A percentile compares a stretch with the other conserved stretches of the same genome.
phyloP scores from a whole-genome alignment of 2,329 filamentous ascomycete species.

The Coniochaeta sp. region DNA sequence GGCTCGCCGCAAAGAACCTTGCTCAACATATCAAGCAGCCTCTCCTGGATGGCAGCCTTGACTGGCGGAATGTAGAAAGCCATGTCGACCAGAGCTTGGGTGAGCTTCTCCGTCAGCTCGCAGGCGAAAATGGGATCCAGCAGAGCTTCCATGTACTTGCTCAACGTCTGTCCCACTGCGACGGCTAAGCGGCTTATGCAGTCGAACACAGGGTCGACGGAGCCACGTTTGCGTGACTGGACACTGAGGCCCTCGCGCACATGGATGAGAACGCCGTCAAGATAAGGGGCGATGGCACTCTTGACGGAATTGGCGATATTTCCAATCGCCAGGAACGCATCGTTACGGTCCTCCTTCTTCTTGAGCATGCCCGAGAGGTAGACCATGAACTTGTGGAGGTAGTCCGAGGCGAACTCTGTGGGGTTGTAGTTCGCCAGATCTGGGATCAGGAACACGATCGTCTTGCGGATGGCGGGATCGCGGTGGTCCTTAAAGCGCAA shows the following conservation, averaged over 20 bases:
- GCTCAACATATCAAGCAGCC: slow-evolving; percentile 89
- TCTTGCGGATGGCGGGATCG: slow-evolving; percentile 79
- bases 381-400: slow-evolving; percentile 94
- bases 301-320: slow-evolving; percentile 95
- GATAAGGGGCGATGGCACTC: slow-evolving; percentile 87
- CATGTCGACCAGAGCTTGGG: slow-evolving; percentile 95
- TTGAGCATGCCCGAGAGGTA: slow-evolving; percentile 91
- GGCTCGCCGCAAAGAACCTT: slow-evolving; percentile 87
- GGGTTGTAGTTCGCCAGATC: slow-evolving; percentile 90
- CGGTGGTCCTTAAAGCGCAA: slow-evolving; percentile 89
- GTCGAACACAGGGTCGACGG: slow-evolving; percentile 80
- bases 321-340: slow-evolving; percentile 91
- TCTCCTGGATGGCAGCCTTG: slow-evolving; percentile 86
- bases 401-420: slow-evolving; percentile 76
- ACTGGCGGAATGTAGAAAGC: slow-evolving; percentile 97
- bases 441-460: slow-evolving; percentile 85
- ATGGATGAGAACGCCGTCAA: slow-evolving; percentile 89
- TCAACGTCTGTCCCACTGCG: slow-evolving; percentile 90
- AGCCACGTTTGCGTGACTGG: slow-evolving; percentile 61
- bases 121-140: slow-evolving; percentile 96
- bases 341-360: slow-evolving; percentile 87
- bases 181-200: slow-evolving; percentile 96
- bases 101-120: slow-evolving; percentile 86
- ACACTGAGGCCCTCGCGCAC: slow-evolving; percentile 84
- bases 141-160: slow-evolving; percentile 95